A percentile compares a stretch with the other conserved stretches of the same genome.
Evolutionary conservation across 2,329 filamentous ascomycete genomes (phyloP).

Genomic region (Fusarium haematococcum): DNA sequence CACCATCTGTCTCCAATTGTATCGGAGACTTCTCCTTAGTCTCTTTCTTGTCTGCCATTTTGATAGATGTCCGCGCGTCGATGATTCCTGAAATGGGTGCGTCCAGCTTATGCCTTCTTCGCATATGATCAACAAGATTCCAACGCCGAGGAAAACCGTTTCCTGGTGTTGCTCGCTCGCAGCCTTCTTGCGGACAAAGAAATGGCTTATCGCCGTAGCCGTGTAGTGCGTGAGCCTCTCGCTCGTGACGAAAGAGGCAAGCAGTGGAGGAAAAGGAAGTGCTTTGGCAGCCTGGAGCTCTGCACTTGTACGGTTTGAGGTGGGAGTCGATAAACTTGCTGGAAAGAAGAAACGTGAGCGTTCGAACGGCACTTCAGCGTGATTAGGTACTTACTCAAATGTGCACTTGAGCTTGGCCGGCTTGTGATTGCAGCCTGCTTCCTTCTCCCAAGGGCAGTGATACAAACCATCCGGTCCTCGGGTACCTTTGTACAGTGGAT

Average conservation of each 20-base stretch:
- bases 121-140: conserved; percentile 69
- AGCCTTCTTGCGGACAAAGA: conserved; percentile 86
- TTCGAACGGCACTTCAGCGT: conserved; percentile 24
- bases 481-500: neutral
- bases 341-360: conserved; percentile 8
- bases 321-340: conserved; percentile 98
- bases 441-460: conserved; percentile 87
- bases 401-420: conserved; percentile 97
- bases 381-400: conserved; percentile 80
- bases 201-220: conserved; percentile 93
- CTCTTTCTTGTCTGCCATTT: neutral
- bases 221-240: conserved; percentile 94
- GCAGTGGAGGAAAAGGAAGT: conserved; percentile 94
- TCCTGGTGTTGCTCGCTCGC: conserved; percentile 81
- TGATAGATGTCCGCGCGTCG: neutral
- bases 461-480: conserved; percentile 77
- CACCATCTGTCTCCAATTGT: neutral
- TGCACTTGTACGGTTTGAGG: conserved; percentile 95
- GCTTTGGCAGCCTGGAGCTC: conserved; percentile 82
- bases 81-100: neutral
- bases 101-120: neutral
- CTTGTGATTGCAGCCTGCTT: conserved; percentile 81
- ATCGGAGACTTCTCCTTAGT: neutral
- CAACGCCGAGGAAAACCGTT: conserved; percentile 94
- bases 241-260: conserved; percentile 92